phyloP scores from a whole-genome alignment of 2,329 filamentous ascomycete genomes.

The Clonostachys rosea region DNA sequence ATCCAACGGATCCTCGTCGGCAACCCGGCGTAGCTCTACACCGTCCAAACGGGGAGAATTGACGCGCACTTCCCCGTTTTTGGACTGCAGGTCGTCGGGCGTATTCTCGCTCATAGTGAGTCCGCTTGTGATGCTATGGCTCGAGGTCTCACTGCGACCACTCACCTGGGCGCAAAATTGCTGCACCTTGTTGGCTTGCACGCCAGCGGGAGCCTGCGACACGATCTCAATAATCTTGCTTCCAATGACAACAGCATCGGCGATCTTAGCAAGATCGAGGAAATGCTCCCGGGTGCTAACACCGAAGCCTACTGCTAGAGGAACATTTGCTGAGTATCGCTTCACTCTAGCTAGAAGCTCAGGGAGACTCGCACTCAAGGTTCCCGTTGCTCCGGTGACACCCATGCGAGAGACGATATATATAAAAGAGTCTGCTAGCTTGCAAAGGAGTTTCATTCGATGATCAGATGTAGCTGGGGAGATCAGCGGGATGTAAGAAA shows the following conservation, averaged over 20 bases:
- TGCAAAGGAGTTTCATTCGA: slow-evolving; percentile 93
- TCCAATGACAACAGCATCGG: slow-evolving; percentile 94
- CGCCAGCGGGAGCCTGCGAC: slow-evolving; percentile 20
- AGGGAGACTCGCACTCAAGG: slow-evolving; percentile 76
- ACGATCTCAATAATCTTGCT: slow-evolving; percentile 89
- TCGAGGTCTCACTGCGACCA: slow-evolving; percentile 31
- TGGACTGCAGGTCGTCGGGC: slow-evolving; percentile 39
- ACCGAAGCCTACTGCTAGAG: slow-evolving; percentile 90
- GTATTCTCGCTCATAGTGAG: slow-evolving; percentile 68
- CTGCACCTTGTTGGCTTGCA: slow-evolving; percentile 63
- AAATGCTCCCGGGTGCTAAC: slow-evolving; percentile 96
- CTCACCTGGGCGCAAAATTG: slow-evolving; percentile 75
- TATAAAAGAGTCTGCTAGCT: slow-evolving; percentile 97
- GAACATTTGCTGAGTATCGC: slow-evolving; percentile 84
- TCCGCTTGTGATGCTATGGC: slow-evolving; percentile 48
- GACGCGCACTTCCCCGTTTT: slow-evolving; percentile 39
- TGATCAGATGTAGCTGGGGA: slow-evolving; percentile 88
- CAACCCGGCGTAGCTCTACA: slow-evolving; percentile 38
- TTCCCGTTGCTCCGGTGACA: slow-evolving; percentile 85
- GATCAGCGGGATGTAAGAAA: slow-evolving; percentile 94
- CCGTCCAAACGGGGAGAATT: slow-evolving; percentile 32
- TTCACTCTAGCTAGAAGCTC: slow-evolving; percentile 81
- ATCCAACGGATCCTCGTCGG: slow-evolving; percentile 60
- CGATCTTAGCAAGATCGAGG: slow-evolving; percentile 73
- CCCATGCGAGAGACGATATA: slow-evolving; percentile 98